phyloP scores from a whole-genome alignment of 495 filamentous ascomycete species.

The Hypoxylon perforatum region DNA sequence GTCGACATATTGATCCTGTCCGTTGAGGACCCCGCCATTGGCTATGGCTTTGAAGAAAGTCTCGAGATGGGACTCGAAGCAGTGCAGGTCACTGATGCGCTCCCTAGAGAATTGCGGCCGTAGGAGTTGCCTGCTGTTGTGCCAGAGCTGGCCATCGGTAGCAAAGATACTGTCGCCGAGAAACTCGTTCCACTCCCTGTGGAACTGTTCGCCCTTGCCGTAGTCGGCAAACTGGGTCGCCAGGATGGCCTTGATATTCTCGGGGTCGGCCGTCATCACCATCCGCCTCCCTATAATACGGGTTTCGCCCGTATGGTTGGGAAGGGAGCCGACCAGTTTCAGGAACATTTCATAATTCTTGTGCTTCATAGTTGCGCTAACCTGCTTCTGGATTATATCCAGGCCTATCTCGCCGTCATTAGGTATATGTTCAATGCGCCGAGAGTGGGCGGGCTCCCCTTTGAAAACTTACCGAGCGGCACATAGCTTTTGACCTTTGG shows the following conservation, averaged over 20 bases:
- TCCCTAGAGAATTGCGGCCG: constrained; percentile 87
- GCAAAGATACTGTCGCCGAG: constrained; percentile 84
- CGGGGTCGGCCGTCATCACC: constrained; percentile 76
- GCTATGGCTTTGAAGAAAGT: constrained; percentile 69
- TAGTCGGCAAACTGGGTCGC: constrained; percentile 80
- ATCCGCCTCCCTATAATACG: constrained; percentile 65
- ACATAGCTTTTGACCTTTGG: constrained; percentile 17
- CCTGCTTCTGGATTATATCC: constrained; percentile 66
- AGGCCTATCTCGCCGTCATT: constrained; percentile 61
- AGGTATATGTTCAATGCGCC: constrained; percentile 37
- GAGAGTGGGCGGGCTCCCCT: neutral
- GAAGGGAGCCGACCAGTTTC: constrained; percentile 54
- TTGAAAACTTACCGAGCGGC: constrained; percentile 40
- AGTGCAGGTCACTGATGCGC: constrained; percentile 80
- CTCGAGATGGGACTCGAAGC: constrained; percentile 81
- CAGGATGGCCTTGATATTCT: constrained; percentile 88
- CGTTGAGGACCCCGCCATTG: constrained; percentile 63
- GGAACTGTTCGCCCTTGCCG: constrained; percentile 77
- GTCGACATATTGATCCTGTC: constrained; percentile 55
- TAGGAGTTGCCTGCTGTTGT: constrained; percentile 77
- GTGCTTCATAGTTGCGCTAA: constrained; percentile 62
- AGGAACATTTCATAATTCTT: constrained; percentile 71
- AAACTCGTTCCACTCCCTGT: constrained; percentile 76
- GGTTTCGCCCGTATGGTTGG: constrained; percentile 68
- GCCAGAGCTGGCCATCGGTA: constrained; percentile 81